A percentile compares a stretch with the other conserved stretches of the same genome.
Evolutionary conservation across 169 alveolate species (phyloP).

Genomic region (Plasmodium malariae): DNA sequence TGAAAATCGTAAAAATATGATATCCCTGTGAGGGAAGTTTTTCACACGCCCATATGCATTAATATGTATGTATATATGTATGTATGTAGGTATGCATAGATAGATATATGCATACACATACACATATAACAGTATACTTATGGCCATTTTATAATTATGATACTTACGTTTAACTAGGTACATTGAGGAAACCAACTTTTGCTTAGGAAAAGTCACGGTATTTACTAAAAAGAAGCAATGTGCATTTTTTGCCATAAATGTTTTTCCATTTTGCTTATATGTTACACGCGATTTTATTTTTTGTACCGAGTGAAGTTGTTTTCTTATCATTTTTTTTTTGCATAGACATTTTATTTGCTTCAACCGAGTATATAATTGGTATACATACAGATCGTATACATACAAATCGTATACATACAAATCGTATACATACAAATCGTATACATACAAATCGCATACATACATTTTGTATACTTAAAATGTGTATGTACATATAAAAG

Average conservation of each 20-base stretch:
- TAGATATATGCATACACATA: background rate
- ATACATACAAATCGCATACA: too few species aligned
- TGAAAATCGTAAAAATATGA: background rate
- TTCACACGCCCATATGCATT: background rate
- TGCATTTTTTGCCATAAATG: background rate
- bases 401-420: too few species aligned
- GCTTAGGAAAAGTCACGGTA: constrained; percentile 92
- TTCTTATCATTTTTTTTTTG: background rate
- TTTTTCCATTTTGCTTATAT: background rate
- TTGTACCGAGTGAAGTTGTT: background rate
- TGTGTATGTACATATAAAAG: background rate
- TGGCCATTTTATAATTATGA: too few species aligned
- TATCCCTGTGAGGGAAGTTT: background rate
- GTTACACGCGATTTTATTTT: background rate
- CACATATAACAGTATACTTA: too few species aligned
- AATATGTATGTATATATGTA: background rate
- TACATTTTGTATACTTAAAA: too few species aligned
- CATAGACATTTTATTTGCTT: background rate
- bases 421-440: too few species aligned
- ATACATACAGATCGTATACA: too few species aligned
- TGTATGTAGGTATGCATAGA: background rate
- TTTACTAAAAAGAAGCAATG: constrained; percentile 53
- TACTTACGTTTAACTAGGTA: constrained; percentile 58
- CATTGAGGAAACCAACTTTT: constrained; percentile 94
- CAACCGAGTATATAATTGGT: background rate